Percentiles rank a stretch among this genome's conserved stretches.
Conservation (phyloP, 108 stramenopile species). For the Pinguiococcus pyrenoidosus region DNA sequence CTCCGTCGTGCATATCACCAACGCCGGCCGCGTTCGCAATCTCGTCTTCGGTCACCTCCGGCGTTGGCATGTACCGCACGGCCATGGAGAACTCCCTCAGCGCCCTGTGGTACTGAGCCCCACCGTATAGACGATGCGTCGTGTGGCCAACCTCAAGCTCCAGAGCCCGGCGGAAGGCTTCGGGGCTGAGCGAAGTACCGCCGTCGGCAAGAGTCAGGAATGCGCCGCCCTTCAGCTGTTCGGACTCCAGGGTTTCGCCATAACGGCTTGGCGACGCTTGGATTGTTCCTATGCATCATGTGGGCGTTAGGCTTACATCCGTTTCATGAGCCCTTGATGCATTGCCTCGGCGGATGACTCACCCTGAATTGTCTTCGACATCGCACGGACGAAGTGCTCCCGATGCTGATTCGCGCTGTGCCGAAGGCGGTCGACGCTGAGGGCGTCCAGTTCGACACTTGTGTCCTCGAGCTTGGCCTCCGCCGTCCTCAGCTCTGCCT, state of each 20-base stretch:
- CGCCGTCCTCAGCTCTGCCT: slow-evolving; percentile 52
- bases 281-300: too few relatives aligned
- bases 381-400: slow-evolving; percentile 61
- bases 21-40: slow-evolving; percentile 86
- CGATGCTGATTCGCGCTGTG: slow-evolving; percentile 61
- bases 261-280: slow-evolving; percentile 59
- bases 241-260: slow-evolving; percentile 70
- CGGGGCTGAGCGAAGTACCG: neutral
- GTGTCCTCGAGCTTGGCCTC: slow-evolving; percentile 53
- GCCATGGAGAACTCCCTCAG: slow-evolving; percentile 72
- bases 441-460: slow-evolving; percentile 58
- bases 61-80: slow-evolving; percentile 56
- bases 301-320: too few relatives aligned
- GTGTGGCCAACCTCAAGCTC: slow-evolving; percentile 33
- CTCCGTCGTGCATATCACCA: slow-evolving; percentile 77
- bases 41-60: slow-evolving; percentile 65
- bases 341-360: too few relatives aligned
- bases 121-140: slow-evolving; percentile 66
- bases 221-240: slow-evolving; percentile 57
- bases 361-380: slow-evolving; percentile 61
- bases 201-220: slow-evolving; percentile 27
- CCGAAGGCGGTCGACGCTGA: slow-evolving; percentile 61
- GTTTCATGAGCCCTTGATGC: too few relatives aligned
- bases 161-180: neutral
- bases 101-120: slow-evolving; percentile 77